Percentiles rank a stretch among this genome's conserved stretches.
phyloP scores from a whole-genome alignment of 2,329 filamentous ascomycete genomes.

The Aureobasidium sp. region DNA sequence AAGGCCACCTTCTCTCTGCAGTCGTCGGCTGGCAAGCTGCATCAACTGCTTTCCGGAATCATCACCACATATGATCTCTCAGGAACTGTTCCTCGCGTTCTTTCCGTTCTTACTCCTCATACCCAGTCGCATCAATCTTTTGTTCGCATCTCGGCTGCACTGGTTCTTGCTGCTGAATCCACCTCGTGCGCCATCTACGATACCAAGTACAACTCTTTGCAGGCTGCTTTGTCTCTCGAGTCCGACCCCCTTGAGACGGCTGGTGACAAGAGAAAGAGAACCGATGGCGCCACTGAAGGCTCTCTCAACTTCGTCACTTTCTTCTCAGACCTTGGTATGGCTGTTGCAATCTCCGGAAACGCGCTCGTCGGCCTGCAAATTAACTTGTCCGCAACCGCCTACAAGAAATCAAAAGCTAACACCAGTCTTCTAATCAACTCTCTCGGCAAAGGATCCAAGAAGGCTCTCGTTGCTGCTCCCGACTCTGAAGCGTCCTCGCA shows the following conservation, averaged over 20 bases:
- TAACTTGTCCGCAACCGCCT: conserved; percentile 22
- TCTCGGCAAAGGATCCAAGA: conserved; percentile 54
- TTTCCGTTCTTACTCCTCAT: conserved; percentile 35
- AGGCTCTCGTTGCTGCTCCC: neutral
- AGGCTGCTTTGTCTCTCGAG: conserved; percentile 34
- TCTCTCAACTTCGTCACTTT: conserved; percentile 34
- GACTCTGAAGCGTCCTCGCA: neutral
- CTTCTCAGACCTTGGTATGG: conserved; percentile 58
- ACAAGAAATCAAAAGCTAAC: conserved; percentile 30
- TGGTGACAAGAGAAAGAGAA: conserved; percentile 15
- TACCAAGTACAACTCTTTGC: conserved; percentile 52
- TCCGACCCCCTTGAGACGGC: conserved; percentile 13
- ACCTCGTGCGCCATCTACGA: conserved; percentile 57
- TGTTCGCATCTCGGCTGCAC: conserved; percentile 57
- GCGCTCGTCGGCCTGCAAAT: conserved; percentile 59
- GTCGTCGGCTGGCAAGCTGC: conserved; percentile 53
- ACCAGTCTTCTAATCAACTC: conserved; percentile 62
- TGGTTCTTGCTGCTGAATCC: conserved; percentile 54
- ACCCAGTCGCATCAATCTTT: conserved; percentile 52
- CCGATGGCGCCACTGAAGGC: conserved; percentile 7
- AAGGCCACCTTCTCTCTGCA: conserved; percentile 32
- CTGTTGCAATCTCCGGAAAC: conserved; percentile 55
- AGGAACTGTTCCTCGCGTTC: conserved; percentile 52
- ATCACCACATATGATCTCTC: conserved; percentile 58
- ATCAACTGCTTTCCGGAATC: conserved; percentile 47